Percentiles rank a stretch among this genome's conserved stretches.
Conservation (phyloP, 2,329 filamentous ascomycete genomes). For the Bipolaris sorokiniana region DNA sequence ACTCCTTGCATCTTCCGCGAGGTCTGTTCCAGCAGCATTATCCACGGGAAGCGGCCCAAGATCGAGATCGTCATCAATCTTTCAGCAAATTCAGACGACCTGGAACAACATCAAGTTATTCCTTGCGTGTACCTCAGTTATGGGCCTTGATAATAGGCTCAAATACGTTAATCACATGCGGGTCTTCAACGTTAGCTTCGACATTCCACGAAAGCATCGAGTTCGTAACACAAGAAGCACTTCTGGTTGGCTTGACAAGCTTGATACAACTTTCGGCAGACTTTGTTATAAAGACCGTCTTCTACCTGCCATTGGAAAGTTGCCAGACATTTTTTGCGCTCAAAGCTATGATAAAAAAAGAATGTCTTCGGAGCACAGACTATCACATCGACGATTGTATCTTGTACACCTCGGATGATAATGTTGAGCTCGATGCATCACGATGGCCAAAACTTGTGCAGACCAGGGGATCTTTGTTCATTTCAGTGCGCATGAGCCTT, state of each 20-base stretch:
- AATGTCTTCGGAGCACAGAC: neutral
- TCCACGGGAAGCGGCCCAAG: neutral
- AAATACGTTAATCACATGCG: neutral
- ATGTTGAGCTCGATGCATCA: neutral
- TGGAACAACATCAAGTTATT: neutral
- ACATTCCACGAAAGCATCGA: neutral
- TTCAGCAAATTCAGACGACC: neutral
- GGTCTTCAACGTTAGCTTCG: neutral
- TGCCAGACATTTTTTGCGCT: neutral
- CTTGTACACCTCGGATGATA: neutral
- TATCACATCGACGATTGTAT: neutral
- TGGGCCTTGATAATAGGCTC: neutral
- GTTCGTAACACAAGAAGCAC: neutral
- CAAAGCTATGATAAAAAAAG: neutral
- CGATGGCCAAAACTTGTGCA: neutral
- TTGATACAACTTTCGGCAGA: neutral
- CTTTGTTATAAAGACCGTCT: neutral
- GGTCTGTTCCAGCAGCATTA: neutral
- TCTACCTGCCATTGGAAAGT: neutral
- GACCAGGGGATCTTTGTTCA: neutral
- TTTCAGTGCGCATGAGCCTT: neutral
- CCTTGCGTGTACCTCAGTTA: neutral
- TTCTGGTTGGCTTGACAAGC: neutral
- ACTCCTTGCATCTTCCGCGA: neutral
- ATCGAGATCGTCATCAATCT: neutral